A percentile compares a stretch with the other conserved stretches of the same genome.
phyloP scores from a whole-genome alignment of 805 yeast genomes.

The Scheffersomyces stipitis region DNA sequence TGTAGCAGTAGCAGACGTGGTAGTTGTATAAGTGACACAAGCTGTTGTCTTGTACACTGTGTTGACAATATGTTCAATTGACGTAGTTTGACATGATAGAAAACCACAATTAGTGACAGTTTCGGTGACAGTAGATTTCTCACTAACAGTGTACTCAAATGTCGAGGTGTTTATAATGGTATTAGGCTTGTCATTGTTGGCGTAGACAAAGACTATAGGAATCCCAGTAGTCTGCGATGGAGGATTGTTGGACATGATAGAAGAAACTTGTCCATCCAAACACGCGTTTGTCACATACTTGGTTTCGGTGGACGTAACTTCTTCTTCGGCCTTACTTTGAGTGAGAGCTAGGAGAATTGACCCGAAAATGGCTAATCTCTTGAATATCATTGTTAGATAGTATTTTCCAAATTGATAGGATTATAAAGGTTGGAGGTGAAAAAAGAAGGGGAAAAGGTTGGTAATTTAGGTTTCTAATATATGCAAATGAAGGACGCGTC shows the following conservation, averaged over 20 bases:
- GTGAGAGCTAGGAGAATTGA: slow-evolving; percentile 10
- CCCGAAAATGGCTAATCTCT: slow-evolving; percentile 9
- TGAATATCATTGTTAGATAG: slow-evolving; percentile 11
- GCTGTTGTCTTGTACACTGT: slow-evolving; percentile 5
- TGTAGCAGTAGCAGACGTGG: not conserved
- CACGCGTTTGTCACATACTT: slow-evolving; percentile 10
- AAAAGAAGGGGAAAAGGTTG: too few relatives aligned
- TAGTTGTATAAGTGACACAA: slow-evolving; percentile 5
- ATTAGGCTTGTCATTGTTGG: slow-evolving; percentile 3
- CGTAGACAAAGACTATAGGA: slow-evolving; percentile 31
- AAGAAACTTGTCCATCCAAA: slow-evolving; percentile 2
- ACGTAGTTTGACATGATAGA: slow-evolving; percentile 1
- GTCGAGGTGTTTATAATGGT: slow-evolving; percentile 15
- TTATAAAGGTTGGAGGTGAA: too few relatives aligned
- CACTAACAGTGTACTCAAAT: slow-evolving; percentile 18
- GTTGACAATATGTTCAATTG: slow-evolving; percentile 1
- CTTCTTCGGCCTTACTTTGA: slow-evolving; percentile 5
- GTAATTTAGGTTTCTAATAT: too few relatives aligned
- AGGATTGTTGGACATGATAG: slow-evolving; percentile 7
- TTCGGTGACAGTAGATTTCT: slow-evolving; percentile 12
- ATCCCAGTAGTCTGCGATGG: slow-evolving; percentile 22
- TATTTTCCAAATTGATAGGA: too few relatives aligned
- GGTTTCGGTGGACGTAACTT: slow-evolving; percentile 10
- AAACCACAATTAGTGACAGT: slow-evolving; percentile 13
- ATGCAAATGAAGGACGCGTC: too few relatives aligned